Percentiles rank a stretch among this genome's conserved stretches.
Conservation (phyloP, 1,139 yeast genomes). For the Meyerozyma guilliermondii region DNA sequence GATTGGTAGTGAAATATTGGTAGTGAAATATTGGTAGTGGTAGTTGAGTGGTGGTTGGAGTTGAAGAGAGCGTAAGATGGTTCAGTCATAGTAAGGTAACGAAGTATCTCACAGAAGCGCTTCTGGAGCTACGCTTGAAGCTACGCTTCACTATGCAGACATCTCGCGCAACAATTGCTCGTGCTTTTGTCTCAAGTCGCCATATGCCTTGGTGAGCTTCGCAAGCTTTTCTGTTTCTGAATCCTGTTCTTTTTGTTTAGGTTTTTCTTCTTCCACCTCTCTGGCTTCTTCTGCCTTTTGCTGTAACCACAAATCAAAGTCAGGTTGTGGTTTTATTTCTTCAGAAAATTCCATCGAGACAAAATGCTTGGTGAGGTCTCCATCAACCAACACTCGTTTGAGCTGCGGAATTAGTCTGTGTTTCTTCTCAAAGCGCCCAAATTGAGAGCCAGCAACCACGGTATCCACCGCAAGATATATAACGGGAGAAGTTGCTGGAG, state of each 20-base stretch:
- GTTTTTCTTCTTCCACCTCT: conserved; percentile 6
- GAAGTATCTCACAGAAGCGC: too few relatives aligned
- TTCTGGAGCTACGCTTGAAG: too few relatives aligned
- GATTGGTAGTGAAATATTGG: too few relatives aligned
- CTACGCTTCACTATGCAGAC: neutral
- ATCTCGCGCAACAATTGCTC: conserved; percentile 47
- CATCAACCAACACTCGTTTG: conserved; percentile 50
- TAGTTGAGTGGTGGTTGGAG: too few relatives aligned
- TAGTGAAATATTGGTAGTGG: too few relatives aligned
- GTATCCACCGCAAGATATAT: conserved; percentile 18
- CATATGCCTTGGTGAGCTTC: conserved; percentile 52
- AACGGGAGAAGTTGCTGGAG: conserved; percentile 44
- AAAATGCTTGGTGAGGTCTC: conserved; percentile 44
- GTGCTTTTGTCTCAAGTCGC: conserved; percentile 53
- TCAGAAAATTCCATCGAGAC: conserved; percentile 42
- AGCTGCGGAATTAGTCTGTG: conserved; percentile 47
- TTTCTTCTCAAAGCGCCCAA: conserved; percentile 25
- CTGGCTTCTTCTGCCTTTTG: conserved; percentile 47
- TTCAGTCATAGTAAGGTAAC: too few relatives aligned
- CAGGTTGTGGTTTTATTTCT: conserved; percentile 8
- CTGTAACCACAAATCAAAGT: conserved; percentile 40
- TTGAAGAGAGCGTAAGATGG: too few relatives aligned
- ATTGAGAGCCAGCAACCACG: conserved; percentile 6
- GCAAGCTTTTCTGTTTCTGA: conserved; percentile 41
- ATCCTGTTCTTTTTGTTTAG: conserved; percentile 7